Base-by-base conservation (phyloP, 768 basidiomycete species). In the Mycena floridula region DNA sequence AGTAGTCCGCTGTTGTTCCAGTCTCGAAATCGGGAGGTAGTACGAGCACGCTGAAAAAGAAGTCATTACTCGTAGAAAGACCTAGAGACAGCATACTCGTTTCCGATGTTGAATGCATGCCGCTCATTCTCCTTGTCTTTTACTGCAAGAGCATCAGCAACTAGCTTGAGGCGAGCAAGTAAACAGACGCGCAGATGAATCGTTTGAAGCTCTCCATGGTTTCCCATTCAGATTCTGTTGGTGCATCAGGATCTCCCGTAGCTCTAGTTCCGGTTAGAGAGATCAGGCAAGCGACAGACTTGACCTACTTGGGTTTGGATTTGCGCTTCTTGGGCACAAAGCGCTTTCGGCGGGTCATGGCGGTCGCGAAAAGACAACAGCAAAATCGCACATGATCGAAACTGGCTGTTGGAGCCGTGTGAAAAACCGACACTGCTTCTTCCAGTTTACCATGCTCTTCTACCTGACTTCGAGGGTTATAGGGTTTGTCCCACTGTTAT, bases 391-490 rank as follows among this genome's bases (percentile, higher is more conserved):
- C 8, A 18, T 30, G 22, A 25, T 22, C 44, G 25, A 28, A 32
- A 38, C 18, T n/a, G n/a, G n/a, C n/a, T n/a, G n/a, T n/a, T n/a
- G n/a, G n/a, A n/a, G n/a, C n/a, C n/a, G n/a, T n/a, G n/a, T n/a
- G n/a, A n/a, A n/a, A n/a, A n/a, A n/a, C n/a, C n/a, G n/a, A n/a
- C n/a, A n/a, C n/a, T n/a, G n/a, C n/a, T n/a, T n/a, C n/a, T n/a
- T n/a, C n/a, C 12, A 23, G 24, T 23, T 25, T 23, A 25, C 37
- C 37, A 77, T 77, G 75, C 52, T 76, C 18, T 73, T 77, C 60
- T 72, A 66, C 55, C 53, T 77, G 28, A 68, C 70, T n/a, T 69
- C 69, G 12, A 64, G 76, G 42, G 61, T 76, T 49, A 60, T 76
- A 45, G 69, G 73, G 76, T 74, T 52, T 26, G 67, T 55, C 20